These are phyloP conservation scores for Entomortierella lignicola DNA, from an alignment of 192 early-diverging fungal genomes.

Conservation along the genomic window DNA sequence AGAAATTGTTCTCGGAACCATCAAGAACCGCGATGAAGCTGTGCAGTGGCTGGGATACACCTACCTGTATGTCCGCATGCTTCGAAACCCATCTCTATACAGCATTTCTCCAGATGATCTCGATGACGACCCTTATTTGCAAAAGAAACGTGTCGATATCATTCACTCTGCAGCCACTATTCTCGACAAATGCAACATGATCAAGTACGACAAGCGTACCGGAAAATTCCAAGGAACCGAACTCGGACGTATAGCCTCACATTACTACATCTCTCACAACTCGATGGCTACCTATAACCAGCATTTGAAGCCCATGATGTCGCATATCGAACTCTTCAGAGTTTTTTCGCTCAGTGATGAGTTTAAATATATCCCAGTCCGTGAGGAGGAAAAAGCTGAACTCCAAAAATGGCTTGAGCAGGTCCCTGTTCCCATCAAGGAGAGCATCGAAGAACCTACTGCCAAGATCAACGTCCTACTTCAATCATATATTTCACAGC, in stretches of 20 bases:
- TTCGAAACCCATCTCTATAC: constrained; percentile 89
- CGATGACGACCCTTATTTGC: constrained; percentile 82
- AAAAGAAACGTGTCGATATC: constrained; percentile 89
- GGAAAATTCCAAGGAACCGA: constrained; percentile 92
- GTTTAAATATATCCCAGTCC: constrained; percentile 94
- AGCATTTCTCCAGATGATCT: constrained; percentile 77
- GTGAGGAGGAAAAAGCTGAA: constrained; percentile 95
- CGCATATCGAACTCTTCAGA: constrained; percentile 89
- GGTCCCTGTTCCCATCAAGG: constrained; percentile 96
- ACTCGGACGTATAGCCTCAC: constrained; percentile 94
- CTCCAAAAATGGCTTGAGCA: constrained; percentile 88
- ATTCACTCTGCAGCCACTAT: constrained; percentile 87
- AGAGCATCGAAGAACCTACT: constrained; percentile 87
- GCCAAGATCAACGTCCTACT: constrained; percentile 95
- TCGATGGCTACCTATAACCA: constrained; percentile 96
- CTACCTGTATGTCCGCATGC: constrained; percentile 97
- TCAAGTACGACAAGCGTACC: constrained; percentile 95
- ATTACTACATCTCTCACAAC: constrained; percentile 93
- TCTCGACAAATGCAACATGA: constrained; percentile 91
- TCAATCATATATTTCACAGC: constrained; percentile 95
- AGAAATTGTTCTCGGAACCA: constrained; percentile 93
- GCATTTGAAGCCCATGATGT: constrained; percentile 91
- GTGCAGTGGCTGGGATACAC: constrained; percentile 96
- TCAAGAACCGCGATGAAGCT: constrained; percentile 92
- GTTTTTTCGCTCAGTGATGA: constrained; percentile 92